Base-by-base conservation (phyloP, 139 green algal genomes). In the Edaphochlamys debaryana region DNA sequence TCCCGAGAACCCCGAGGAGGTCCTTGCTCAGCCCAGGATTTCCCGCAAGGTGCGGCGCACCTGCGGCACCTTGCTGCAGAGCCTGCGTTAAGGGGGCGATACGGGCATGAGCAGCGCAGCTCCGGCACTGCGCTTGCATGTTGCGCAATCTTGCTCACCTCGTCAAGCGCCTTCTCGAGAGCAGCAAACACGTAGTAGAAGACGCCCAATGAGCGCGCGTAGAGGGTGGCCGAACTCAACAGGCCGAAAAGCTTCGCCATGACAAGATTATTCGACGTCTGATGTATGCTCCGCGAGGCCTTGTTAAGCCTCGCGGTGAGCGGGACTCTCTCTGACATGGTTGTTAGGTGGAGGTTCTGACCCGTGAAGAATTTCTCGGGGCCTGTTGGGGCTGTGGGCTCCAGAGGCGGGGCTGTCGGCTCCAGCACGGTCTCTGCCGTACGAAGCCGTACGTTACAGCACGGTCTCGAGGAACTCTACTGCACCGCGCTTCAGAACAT, bases 111-210 rank as follows among this genome's bases (percentile, higher is more conserved):
- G 25, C 6, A 25, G n/a, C 56, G 56, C 20, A 6, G 22, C 56
- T 2, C 3, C 9, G 23, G 22, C 2, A 32, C 52, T 27, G 23
- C 23, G 30, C 60, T 23, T 3, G 4, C 3, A n/a, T 25, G 19
- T 30, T 63, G 54, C 19, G 15, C 6, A 17, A 67, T 22, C 2
- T 22, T 6, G 27, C 73, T 32, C 4, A 81, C 75, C 62, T 76
- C 4, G 11, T 84, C 78, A 0, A 84, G 38, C 4, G 81, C 81
- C 22, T 52, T n/a, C 73, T 87, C 82, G 4, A 87, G 37, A 1
- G 82, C 73, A 19, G 41, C 17, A 37, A 83, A 87, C 23, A 87
- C 82, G 32, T 60, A 79, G 30, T 87, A 87, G 38, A 87, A 83
- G 42, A 42, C 67, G 0, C 70, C 52, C 1, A 87, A 32, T 2